These are phyloP conservation scores for Vicia faba DNA, from an alignment of 306 rosid species.

Conservation along the genomic window DNA sequence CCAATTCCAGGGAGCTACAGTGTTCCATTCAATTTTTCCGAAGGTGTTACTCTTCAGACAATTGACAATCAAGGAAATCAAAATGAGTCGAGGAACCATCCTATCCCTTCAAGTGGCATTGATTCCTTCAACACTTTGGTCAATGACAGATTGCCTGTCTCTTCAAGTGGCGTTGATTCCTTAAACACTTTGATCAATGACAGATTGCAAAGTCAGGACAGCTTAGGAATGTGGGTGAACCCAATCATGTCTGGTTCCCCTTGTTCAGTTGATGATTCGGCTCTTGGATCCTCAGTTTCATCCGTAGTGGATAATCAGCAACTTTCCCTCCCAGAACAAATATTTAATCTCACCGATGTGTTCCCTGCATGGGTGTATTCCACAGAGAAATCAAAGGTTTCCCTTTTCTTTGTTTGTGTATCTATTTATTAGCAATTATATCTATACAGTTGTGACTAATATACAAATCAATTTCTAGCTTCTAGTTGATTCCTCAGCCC, in stretches of 20 bases:
- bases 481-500: conserved; percentile 26
- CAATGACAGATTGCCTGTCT: conserved; percentile 51
- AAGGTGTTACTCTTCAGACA: conserved; percentile 43
- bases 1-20: conserved; percentile 42
- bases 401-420: conserved; percentile 18
- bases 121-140: conserved; percentile 43
- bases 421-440: conserved; percentile 22
- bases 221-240: conserved; percentile 87
- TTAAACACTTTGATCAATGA: conserved; percentile 43
- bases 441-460: conserved; percentile 10
- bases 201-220: conserved; percentile 77
- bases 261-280: conserved; percentile 56
- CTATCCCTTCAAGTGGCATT: conserved; percentile 37
- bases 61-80: conserved; percentile 47
- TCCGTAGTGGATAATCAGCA: conserved; percentile 53
- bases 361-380: conserved; percentile 82
- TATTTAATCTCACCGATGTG: conserved; percentile 72
- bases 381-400: conserved; percentile 89
- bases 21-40: conserved; percentile 45
- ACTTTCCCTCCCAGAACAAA: conserved; percentile 61
- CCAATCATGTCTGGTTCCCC: conserved; percentile 60
- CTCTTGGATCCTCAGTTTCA: conserved; percentile 56
- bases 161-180: conserved; percentile 43
- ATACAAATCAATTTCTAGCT: conserved; percentile 10
- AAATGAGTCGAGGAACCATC: conserved; percentile 44